Evolutionary conservation across 1,284 basidiomycete species (phyloP), one percentile per base, ranked within the genome.

Genomic region (Ustilago crameri): DNA sequence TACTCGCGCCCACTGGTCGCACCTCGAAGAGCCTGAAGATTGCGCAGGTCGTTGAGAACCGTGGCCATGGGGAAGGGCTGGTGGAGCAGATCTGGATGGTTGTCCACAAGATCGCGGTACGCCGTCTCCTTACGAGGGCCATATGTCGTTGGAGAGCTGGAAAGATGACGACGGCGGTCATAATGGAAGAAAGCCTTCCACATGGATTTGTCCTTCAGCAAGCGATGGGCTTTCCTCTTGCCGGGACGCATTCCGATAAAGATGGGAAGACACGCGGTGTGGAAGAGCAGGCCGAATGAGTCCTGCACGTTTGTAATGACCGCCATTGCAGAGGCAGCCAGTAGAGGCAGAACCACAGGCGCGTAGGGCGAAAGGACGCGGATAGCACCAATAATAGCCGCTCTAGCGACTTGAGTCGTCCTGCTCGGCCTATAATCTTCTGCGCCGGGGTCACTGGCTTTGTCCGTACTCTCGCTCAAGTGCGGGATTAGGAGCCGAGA

Each of bases 11-110:
- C 38, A 20, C 35, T 44, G 7, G 58, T 32, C 1, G 45, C 17
- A 3, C 54, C 59, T 41, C 51, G 41, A 8, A 56, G 59, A 1
- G 59, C 65, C 18, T 68, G 65, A 20, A 62, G 17, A 26, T 68
- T 68, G 47, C 65, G 58, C 10, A 68, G 50, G 17, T 68, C 65
- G 53, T 68, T 52, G 50, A 68, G 54, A 8, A 68, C 65, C 1
- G 58, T 52, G 2, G 53, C 26, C 65, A 68, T 68, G 3, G 65
- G 65, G 24, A 68, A 68, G 14, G 58, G 53, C 18, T 20, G 35
- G 54, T 68, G 58, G 35, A 68, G 58, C 23, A 68, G 23, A 7
- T 68, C 53, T 2, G 45, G 18, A 34, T 58, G 54, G 17, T 68
- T 68, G 24, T 45, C 35, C 43, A 61, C 18, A n/a, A 68, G 27